A percentile compares a stretch with the other conserved stretches of the same genome.
phyloP scores from a whole-genome alignment of 2,329 filamentous ascomycete species.

The Beauveria caledonica region DNA sequence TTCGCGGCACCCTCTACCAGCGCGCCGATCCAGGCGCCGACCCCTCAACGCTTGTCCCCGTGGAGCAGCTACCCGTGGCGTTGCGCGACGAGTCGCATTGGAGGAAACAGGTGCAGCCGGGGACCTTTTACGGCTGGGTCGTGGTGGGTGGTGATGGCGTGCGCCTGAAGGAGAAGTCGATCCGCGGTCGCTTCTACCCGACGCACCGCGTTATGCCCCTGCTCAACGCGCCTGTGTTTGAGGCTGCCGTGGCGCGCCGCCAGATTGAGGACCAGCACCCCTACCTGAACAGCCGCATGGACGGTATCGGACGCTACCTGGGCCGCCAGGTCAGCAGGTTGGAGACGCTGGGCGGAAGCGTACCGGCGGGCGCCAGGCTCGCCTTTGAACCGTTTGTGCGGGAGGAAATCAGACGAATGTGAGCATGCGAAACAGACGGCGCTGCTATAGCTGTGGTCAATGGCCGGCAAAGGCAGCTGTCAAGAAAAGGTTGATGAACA shows the following conservation, averaged over 20 bases:
- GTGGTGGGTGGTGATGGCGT: slow-evolving; percentile 37
- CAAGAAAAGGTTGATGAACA: background rate
- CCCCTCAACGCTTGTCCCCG: slow-evolving; percentile 22
- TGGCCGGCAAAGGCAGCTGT: background rate
- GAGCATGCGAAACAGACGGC: background rate
- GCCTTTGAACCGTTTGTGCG: slow-evolving; percentile 27
- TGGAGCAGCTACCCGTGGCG: slow-evolving; percentile 33
- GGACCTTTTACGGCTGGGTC: slow-evolving; percentile 28
- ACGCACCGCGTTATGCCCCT: slow-evolving; percentile 44
- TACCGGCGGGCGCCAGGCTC: slow-evolving; percentile 29
- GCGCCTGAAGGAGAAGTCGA: slow-evolving; percentile 37
- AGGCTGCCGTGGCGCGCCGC: slow-evolving; percentile 29
- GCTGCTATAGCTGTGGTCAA: background rate
- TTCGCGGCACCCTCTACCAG: slow-evolving; percentile 33
- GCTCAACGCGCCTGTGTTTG: slow-evolving; percentile 32
- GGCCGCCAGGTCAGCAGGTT: slow-evolving; percentile 32
- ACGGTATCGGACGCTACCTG: slow-evolving; percentile 31
- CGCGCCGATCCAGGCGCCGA: slow-evolving; percentile 22
- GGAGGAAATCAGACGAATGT: slow-evolving; percentile 21
- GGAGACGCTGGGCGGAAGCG: slow-evolving; percentile 35
- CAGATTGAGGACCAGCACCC: slow-evolving; percentile 36
- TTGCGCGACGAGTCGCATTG: slow-evolving; percentile 32
- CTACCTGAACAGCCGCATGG: slow-evolving; percentile 46
- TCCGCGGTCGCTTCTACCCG: slow-evolving; percentile 51
- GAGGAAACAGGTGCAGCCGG: slow-evolving; percentile 28